Conservation (phyloP, 768 basidiomycete species). For the Amanita inopinata region DNA sequence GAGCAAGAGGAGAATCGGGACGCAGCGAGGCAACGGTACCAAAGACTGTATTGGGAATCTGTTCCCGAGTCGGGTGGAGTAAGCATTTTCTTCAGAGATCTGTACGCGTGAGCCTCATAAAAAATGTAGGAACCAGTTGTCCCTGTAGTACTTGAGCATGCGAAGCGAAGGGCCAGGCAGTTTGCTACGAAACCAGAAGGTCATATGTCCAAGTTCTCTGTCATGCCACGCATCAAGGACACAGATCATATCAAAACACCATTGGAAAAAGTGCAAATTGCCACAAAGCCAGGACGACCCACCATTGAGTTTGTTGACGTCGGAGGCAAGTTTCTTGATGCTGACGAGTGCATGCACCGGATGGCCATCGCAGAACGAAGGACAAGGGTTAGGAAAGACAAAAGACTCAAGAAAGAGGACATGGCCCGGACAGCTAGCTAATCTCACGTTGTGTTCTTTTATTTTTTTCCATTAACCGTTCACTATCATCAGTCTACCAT, state of each 20-base stretch:
- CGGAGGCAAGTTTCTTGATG: slow-evolving; percentile 58
- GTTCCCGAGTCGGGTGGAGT: slow-evolving; percentile 61
- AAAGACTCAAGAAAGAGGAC: slow-evolving; percentile 17
- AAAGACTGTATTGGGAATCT: slow-evolving; percentile 73
- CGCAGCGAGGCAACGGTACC: slow-evolving; percentile 52
- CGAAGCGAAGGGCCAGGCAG: slow-evolving; percentile 29
- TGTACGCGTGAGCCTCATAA: slow-evolving; percentile 6
- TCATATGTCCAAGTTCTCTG: slow-evolving; percentile 28
- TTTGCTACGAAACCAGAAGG: slow-evolving; percentile 23
- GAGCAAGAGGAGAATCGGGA: slow-evolving; percentile 48
- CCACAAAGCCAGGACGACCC: slow-evolving; percentile 36
- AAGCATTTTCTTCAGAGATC: slow-evolving; percentile 13
- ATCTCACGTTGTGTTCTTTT: slow-evolving; percentile 4
- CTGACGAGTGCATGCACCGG: slow-evolving; percentile 40
- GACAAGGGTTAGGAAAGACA: slow-evolving; percentile 20
- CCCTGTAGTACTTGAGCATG: slow-evolving; percentile 42
- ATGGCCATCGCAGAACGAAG: slow-evolving; percentile 41
- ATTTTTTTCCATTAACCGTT: slow-evolving; percentile 1
- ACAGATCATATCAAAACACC: slow-evolving; percentile 28
- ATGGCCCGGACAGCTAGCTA: slow-evolving; percentile 1
- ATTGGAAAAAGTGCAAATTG: slow-evolving; percentile 25
- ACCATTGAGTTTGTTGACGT: slow-evolving; percentile 64
- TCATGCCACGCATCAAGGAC: slow-evolving; percentile 29
- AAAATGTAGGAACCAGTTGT: slow-evolving; percentile 49
- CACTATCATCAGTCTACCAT: slow-evolving; percentile 4